Percentiles rank a stretch among this genome's conserved stretches.
These are phyloP conservation scores for Globisporangium radiosum DNA, from an alignment of 352 stramenopile genomes.

Conservation along the genomic window DNA sequence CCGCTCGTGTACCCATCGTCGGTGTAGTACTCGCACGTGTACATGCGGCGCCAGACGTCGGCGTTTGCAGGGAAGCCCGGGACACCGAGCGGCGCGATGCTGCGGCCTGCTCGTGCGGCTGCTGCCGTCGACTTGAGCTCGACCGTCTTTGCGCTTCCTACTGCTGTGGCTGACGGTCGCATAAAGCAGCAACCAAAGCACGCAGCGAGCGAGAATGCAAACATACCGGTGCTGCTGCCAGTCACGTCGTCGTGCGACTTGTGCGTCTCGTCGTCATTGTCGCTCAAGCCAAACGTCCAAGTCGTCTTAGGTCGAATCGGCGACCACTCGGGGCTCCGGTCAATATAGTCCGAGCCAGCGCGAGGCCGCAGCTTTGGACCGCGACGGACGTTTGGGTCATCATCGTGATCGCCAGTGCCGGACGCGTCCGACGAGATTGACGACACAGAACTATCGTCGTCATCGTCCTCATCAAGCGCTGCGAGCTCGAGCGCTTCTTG, in stretches of 20 bases:
- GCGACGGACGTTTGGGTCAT: no score
- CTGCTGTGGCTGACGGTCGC: neutral
- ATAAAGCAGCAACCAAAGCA: slow-evolving; percentile 33
- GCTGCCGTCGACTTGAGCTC: neutral
- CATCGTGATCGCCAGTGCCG: neutral
- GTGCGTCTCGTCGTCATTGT: slow-evolving; percentile 5
- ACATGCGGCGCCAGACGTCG: slow-evolving; percentile 30
- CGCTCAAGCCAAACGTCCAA: slow-evolving; percentile 18
- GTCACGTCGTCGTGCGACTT: neutral
- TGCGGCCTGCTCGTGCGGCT: slow-evolving; percentile 1
- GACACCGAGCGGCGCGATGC: slow-evolving; percentile 31
- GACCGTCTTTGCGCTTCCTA: neutral
- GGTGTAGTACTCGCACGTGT: slow-evolving; percentile 51
- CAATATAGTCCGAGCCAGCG: slow-evolving; percentile 31
- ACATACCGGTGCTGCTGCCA: neutral
- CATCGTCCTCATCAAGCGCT: slow-evolving; percentile 16
- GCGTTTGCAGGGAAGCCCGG: slow-evolving; percentile 35
- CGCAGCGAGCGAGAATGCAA: slow-evolving; percentile 11
- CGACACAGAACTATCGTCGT: neutral
- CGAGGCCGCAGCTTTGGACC: slow-evolving; percentile 11
- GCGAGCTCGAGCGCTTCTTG: slow-evolving; percentile 39
- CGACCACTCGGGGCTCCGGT: slow-evolving; percentile 61
- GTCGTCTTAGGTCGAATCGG: slow-evolving; percentile 45
- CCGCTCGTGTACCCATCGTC: slow-evolving; percentile 36
- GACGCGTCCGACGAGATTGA: slow-evolving; percentile 1